Percentiles rank a stretch among this genome's conserved stretches.
Evolutionary conservation across 371 early-diverging fungal genomes (phyloP).

Genomic region (Mortierella sp.): DNA sequence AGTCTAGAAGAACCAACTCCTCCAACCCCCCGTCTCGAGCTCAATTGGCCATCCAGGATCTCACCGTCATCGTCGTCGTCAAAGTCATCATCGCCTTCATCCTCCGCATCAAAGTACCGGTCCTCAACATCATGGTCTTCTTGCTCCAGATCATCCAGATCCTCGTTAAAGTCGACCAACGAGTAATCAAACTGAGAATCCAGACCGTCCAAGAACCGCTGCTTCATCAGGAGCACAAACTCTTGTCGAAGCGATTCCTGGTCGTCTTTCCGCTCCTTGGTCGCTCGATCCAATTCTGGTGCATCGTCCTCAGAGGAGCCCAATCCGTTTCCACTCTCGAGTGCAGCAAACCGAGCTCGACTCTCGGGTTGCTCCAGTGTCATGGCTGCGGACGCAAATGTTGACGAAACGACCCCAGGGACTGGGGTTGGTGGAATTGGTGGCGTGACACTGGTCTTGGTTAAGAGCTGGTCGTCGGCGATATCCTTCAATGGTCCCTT

Average conservation of each 20-base stretch:
- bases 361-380: constrained; percentile 41
- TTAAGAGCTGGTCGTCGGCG: constrained; percentile 19
- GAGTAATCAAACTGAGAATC: constrained; percentile 53
- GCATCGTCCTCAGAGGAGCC: constrained; percentile 26
- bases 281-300: constrained; percentile 22
- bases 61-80: constrained; percentile 10
- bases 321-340: constrained; percentile 27
- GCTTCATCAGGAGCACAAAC: constrained; percentile 51
- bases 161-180: constrained; percentile 46
- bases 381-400: constrained; percentile 41
- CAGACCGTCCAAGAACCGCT: constrained; percentile 48
- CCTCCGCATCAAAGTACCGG: constrained; percentile 47
- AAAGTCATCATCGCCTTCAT: constrained; percentile 11
- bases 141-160: constrained; percentile 56
- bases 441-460: constrained; percentile 30
- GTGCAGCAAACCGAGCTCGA: constrained; percentile 31
- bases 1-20: not conserved
- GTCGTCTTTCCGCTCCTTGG: constrained; percentile 36
- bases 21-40: not conserved
- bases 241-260: constrained; percentile 37
- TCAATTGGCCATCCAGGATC: not conserved
- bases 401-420: constrained; percentile 26
- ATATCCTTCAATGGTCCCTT: constrained; percentile 18
- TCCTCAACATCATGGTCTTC: constrained; percentile 49
- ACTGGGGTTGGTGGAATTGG: constrained; percentile 29